Base-by-base conservation (phyloP, 768 basidiomycete genomes). In the Cyathus striatus region DNA sequence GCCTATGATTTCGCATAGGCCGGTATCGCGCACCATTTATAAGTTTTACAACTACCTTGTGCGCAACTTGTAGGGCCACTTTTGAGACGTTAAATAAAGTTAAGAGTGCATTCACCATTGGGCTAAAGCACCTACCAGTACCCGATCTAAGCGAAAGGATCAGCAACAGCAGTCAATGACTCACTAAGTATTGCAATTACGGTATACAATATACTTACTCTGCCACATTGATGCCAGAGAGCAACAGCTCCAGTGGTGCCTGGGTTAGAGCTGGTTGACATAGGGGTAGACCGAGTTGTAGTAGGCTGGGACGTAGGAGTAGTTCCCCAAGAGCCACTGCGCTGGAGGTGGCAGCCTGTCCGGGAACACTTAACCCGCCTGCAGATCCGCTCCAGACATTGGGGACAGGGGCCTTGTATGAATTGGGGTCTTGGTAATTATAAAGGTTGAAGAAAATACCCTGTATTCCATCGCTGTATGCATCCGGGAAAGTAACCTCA, bases 401-500 rank as follows among this genome's bases (percentile, higher is more conserved):
- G 23, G 60, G 61, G 12, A 63, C 62, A 23, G 63, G 64, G 39
- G 58, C 53, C 18, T 49, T 45, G 45, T 66, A 66, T 3, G 41
- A 47, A 25, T 38, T 50, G 33, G 55, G 52, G 30, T 55, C 45
- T n/a, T 52, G 43, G n/a, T n/a, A n/a, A 32, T 52, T 42, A 32
- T 63, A 66, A 13, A 64, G 44, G 40, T 66, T 62, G 51, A 53
- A 66, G 24, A 58, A 52, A 37, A 66, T 61, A 17, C 63, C 64
- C 20, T 61, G 63, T 7, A 59, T 60, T 22, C 49, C 48, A 38
- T 57, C 52, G 4, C 52, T 56, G 48, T 66, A 62, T 43, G 21
- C 56, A 18, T 18, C 35, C 9, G 64, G 63, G 57, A 62, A 64
- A 12, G 49, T 38, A 7, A 51, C 50, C 16, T 58, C 58, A 3